Conservation (phyloP, 2,329 filamentous ascomycete species). For the Aspergillus pseudonomiae region DNA sequence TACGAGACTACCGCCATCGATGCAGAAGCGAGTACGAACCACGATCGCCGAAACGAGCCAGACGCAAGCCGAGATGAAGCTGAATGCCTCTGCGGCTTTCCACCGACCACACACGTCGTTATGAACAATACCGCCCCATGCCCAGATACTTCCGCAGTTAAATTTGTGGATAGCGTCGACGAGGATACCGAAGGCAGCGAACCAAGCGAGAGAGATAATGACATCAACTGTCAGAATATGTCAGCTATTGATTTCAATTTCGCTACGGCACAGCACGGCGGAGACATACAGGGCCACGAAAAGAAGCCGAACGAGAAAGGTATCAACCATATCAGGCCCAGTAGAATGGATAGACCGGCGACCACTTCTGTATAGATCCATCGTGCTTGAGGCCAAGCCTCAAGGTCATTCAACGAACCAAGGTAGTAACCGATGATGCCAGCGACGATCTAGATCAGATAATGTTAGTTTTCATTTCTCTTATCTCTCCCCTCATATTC, state of each 20-base stretch:
- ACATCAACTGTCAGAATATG: slow-evolving; percentile 58
- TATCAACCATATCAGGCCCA: slow-evolving; percentile 72
- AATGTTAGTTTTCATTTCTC: not conserved
- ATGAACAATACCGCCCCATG: slow-evolving; percentile 59
- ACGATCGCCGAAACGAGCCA: slow-evolving; percentile 69
- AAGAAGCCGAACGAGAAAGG: slow-evolving; percentile 70
- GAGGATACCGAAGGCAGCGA: slow-evolving; percentile 68
- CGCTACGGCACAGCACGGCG: not conserved
- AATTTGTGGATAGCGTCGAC: slow-evolving; percentile 58
- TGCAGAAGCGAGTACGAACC: slow-evolving; percentile 34
- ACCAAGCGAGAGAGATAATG: slow-evolving; percentile 70
- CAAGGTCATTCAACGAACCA: slow-evolving; percentile 50
- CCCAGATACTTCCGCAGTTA: slow-evolving; percentile 60
- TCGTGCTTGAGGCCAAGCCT: slow-evolving; percentile 61
- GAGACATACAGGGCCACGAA: slow-evolving; percentile 61
- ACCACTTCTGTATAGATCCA: slow-evolving; percentile 77
- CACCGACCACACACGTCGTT: slow-evolving; percentile 65
- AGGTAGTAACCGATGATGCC: slow-evolving; percentile 71
- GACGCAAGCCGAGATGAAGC: slow-evolving; percentile 70
- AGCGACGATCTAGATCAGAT: slow-evolving; percentile 55
- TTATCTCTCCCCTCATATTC: not conserved
- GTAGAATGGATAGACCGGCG: slow-evolving; percentile 68
- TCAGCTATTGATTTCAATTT: slow-evolving; percentile 3
- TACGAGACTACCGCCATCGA: not conserved
- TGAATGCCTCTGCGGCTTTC: slow-evolving; percentile 72